Base-by-base conservation (phyloP, 2,329 filamentous ascomycete genomes). In the Fusarium fracticaudum region DNA sequence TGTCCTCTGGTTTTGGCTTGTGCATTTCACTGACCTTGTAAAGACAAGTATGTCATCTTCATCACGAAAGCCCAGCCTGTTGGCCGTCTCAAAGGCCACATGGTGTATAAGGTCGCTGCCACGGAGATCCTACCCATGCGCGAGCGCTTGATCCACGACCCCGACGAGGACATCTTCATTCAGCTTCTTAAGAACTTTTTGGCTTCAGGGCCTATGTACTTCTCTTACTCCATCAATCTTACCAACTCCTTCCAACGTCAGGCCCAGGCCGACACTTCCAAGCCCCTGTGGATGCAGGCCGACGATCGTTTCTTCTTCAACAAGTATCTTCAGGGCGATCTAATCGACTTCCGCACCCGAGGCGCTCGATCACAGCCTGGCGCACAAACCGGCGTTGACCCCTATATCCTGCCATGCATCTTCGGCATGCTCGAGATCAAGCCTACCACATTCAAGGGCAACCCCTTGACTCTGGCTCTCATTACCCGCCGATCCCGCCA, bases 301-400 rank as follows among this genome's bases (percentile, higher is more conserved):
- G 96, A 99, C 83, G 95, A 98, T 81, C 94, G 96, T 74, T 99
- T 99, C 87, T 99, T 98, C 87, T 99, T 96, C 94, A 99, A 99
- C 84, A 92, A 92, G 73, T 97, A 98, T 82, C 89, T 98, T 55
- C 94, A 96, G 81, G 92, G 93, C 13, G 95, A 98, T 79, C 85
- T 99, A 67, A 98, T 98, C 79, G 91, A 98, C 81, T 97, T 98
- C 81, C 91, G 96, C 70, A 90, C 87, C 44, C 83, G 79, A 41
- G 90, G 90, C 50, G 88, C 88, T 45, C 85, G 92, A 71, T 88
- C 90, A 63, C 89, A 93, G 61, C 87, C 87, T 31, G 92, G 91
- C 1, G 87, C 92, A 33, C 94, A 98, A 79, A 88, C 92, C 8
- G 93, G 89, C 17, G 91, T 92, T 43, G 96, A 99, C 82, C 94